Conservation (phyloP, 345 rosid genomes). For the Luvunga scandens region DNA sequence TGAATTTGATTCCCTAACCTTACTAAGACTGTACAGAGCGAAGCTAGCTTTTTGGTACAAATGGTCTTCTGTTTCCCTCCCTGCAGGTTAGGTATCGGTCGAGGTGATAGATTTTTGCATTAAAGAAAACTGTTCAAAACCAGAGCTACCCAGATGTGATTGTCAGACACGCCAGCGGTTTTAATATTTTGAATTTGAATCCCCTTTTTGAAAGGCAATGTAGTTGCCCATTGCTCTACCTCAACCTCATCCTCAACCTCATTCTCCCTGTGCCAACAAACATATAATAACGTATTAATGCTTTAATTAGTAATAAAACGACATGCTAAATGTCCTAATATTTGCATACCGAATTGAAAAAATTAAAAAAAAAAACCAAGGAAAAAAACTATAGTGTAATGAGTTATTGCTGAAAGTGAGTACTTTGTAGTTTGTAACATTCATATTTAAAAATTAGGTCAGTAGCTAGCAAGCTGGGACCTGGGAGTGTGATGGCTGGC, state of each 20-base stretch:
- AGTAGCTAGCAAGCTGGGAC: neutral
- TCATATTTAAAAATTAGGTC: neutral
- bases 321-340: neutral
- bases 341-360: neutral
- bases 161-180: constrained; percentile 18
- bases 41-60: neutral
- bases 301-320: neutral
- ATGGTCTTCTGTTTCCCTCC: neutral
- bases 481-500: neutral
- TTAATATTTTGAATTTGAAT: neutral
- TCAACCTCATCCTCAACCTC: too few relatives aligned
- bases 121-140: neutral
- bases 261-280: neutral
- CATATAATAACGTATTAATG: too few relatives aligned
- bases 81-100: constrained; percentile 2
- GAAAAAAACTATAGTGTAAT: neutral
- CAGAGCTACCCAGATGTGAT: constrained; percentile 10
- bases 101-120: constrained; percentile 6
- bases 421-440: neutral
- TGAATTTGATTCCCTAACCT: neutral
- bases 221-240: neutral
- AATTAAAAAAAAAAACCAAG: neutral
- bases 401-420: neutral
- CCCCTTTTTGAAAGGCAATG: neutral
- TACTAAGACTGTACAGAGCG: neutral